Base-by-base conservation (phyloP, 208 protist species). In the Crithidia acanthocephali region DNA sequence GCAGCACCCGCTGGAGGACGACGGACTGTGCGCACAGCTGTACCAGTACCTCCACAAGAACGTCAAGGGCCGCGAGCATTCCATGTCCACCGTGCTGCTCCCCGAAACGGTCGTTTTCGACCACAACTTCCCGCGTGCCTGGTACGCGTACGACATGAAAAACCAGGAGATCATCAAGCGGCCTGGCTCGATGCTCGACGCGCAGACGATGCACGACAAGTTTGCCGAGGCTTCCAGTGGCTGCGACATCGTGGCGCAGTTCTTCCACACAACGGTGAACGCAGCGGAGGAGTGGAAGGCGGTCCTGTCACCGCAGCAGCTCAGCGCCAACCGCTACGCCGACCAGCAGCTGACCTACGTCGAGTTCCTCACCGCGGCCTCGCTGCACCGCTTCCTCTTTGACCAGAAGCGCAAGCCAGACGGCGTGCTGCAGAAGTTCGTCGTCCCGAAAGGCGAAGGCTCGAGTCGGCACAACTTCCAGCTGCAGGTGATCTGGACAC, bases 41-140 rank as follows among this genome's bases (percentile, higher is more conserved):
- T 97, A 95, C 76, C 79, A 97, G 32, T 80, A 96, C 68, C 74
- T 98, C 8, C 84, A 88, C 71, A 95, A 95, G 66, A 95, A 88
- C 59, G 84, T 90, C 42, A 95, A 94, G 74, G 87, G 85, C 16
- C 74, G 86, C 10, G 90, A 94, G 68, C 80, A 91, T 45, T 22
- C 73, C 40, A 85, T 94, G 33, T 80, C 82, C 15, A 69, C 79
- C 20, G 69, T 94, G 16, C 74, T 79, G 8, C 57, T 98, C 15
- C 94, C 94, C 0, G 90, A 98, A 32, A 97, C 94, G 16, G 90
- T 98, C 32, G 91, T 97, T 33, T 98, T 94, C 74, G 92, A 98
- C 58, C 94, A 98, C 86, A 98, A 98, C 82, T 98, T 98, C 67
- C 94, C 94, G 2, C 88, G 91, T 15, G 91, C 88, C 20, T 98